Conservation (phyloP, 1,284 basidiomycete genomes). For the Apiotrichum veenhuisii region DNA sequence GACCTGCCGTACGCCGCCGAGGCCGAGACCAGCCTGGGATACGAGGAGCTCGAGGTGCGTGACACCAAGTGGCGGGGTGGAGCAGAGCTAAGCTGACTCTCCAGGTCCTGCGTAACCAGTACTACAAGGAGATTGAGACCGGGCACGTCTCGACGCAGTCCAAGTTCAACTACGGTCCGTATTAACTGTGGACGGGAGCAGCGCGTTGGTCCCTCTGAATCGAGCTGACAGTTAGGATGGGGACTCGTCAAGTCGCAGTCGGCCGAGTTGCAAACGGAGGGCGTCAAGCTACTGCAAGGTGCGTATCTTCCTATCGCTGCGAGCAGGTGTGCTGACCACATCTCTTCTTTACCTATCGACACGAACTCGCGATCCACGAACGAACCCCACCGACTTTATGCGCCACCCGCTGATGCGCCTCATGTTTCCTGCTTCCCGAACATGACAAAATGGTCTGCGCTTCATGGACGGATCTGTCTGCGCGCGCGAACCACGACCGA, state of each 20-base stretch:
- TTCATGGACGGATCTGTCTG: no score
- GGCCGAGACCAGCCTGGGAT: constrained; percentile 80
- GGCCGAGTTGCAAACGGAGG: constrained; percentile 79
- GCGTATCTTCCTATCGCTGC: constrained; percentile 25
- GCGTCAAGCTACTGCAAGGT: constrained; percentile 89
- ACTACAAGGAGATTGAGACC: constrained; percentile 78
- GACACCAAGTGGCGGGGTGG: neutral
- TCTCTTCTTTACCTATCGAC: neutral
- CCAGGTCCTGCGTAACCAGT: constrained; percentile 78
- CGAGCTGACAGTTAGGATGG: constrained; percentile 55
- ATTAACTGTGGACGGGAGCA: neutral
- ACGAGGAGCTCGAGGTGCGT: constrained; percentile 80
- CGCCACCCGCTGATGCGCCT: neutral
- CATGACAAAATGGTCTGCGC: no score
- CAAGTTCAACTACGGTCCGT: constrained; percentile 89
- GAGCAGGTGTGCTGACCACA: neutral
- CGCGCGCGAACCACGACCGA: no score
- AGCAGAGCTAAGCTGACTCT: neutral
- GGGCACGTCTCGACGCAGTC: constrained; percentile 90
- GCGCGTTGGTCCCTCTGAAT: no score
- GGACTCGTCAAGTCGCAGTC: constrained; percentile 85
- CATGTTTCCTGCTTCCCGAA: no score
- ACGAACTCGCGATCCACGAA: neutral
- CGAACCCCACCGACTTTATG: neutral
- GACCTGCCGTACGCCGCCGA: constrained; percentile 96